phyloP scores from a whole-genome alignment of 2,329 filamentous ascomycete genomes.

The Ilyonectria robusta region DNA sequence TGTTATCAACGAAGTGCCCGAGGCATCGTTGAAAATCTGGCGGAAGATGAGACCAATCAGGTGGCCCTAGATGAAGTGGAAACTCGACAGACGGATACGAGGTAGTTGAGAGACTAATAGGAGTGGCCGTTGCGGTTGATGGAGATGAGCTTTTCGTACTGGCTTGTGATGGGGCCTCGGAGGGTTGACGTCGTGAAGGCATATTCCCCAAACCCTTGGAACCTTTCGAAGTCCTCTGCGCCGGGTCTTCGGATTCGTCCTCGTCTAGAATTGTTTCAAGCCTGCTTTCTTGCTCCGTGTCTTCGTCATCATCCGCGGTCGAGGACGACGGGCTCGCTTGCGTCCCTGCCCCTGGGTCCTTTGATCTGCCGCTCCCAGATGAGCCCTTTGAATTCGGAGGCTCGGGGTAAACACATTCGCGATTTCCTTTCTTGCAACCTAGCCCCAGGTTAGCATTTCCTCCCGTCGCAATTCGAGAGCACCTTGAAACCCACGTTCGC shows the following conservation, averaged over 20 bases:
- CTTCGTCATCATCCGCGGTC: conserved; percentile 66
- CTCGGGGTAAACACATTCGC: conserved; percentile 93
- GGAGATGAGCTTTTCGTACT: conserved; percentile 68
- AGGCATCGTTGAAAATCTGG: conserved; percentile 84
- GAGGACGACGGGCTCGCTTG: conserved; percentile 68
- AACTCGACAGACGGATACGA: conserved; percentile 47
- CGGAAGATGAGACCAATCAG: conserved; percentile 72
- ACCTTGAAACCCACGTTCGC: conserved; percentile 74
- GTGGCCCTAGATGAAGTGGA: conserved; percentile 43
- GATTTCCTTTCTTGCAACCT: conserved; percentile 92
- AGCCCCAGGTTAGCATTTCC: conserved; percentile 29
- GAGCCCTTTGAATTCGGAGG: conserved; percentile 63
- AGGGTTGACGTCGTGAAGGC: conserved; percentile 57
- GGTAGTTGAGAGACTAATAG: conserved; percentile 49
- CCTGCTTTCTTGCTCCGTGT: conserved; percentile 58
- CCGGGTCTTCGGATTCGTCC: conserved; percentile 61
- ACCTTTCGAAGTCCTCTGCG: conserved; percentile 31
- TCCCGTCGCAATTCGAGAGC: not conserved
- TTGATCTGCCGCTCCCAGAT: conserved; percentile 49
- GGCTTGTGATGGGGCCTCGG: conserved; percentile 68
- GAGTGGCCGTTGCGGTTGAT: conserved; percentile 62
- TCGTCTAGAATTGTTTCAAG: conserved; percentile 70
- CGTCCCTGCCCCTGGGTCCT: conserved; percentile 54
- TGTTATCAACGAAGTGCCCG: conserved; percentile 81
- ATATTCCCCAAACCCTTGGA: conserved; percentile 20